These are phyloP conservation scores for Bolboschoenoplectus hybrid DNA, from an alignment of 202 grass and related monocot genomes.

Conservation along the genomic window DNA sequence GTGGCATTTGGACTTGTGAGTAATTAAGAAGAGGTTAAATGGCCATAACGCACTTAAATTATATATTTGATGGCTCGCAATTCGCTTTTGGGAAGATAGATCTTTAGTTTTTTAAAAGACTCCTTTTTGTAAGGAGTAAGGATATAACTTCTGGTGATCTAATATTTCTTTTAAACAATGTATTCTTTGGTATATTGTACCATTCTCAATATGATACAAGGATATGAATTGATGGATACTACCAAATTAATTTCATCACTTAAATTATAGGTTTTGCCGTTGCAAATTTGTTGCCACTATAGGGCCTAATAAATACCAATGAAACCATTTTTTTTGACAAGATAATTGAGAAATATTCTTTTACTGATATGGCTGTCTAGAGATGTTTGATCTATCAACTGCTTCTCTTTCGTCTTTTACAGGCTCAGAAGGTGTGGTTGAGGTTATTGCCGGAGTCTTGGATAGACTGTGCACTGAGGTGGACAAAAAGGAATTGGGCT, in stretches of 20 bases:
- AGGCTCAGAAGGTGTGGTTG: conserved; percentile 58
- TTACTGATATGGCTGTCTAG: background rate
- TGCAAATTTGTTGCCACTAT: conserved; percentile 1
- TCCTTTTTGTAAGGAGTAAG: background rate
- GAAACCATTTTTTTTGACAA: background rate
- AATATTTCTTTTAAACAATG: background rate
- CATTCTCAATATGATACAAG: background rate
- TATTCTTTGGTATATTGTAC: background rate
- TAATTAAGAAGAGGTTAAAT: background rate
- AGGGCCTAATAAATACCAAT: conserved; percentile 3
- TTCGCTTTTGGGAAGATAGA: background rate
- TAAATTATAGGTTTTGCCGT: background rate
- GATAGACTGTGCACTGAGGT: conserved; percentile 70
- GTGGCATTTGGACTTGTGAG: background rate
- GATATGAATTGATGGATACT: background rate
- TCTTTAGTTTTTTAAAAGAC: conserved; percentile 7
- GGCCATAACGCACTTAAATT: background rate
- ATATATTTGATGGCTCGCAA: background rate
- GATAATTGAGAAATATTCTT: background rate
- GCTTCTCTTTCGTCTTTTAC: conserved; percentile 28
- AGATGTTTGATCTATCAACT: conserved; percentile 12
- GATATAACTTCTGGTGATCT: background rate
- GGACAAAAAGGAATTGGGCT: conserved; percentile 63
- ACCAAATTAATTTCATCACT: background rate
- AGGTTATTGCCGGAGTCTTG: conserved; percentile 67